Conservation (phyloP, 768 basidiomycete genomes). For the Lactifluus pinguis region DNA sequence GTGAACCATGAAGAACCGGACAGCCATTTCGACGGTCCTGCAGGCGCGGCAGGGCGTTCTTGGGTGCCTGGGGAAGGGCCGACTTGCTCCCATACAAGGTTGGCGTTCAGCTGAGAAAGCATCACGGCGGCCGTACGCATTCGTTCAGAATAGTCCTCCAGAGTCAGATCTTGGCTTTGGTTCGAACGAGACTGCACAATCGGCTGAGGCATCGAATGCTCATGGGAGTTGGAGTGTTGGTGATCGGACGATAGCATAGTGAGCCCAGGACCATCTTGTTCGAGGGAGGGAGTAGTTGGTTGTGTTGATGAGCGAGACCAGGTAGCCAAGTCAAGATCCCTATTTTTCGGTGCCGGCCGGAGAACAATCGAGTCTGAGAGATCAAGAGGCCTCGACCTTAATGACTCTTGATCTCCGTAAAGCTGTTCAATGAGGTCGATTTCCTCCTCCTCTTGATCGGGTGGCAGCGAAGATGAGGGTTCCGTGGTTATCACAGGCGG, state of each 20-base stretch:
- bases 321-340: constrained; percentile 74
- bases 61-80: constrained; percentile 17
- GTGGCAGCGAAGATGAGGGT: constrained; percentile 6
- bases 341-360: constrained; percentile 78
- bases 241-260: not conserved
- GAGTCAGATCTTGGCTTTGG: constrained; percentile 40
- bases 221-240: constrained; percentile 7
- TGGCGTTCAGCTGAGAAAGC: constrained; percentile 93
- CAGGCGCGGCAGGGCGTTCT: constrained; percentile 11
- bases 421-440: constrained; percentile 96
- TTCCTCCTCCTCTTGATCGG: constrained; percentile 60
- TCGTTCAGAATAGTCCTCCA: constrained; percentile 96
- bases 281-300: constrained; percentile 38
- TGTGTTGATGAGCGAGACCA: constrained; percentile 58
- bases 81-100: constrained; percentile 48
- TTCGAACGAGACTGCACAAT: constrained; percentile 4
- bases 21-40: constrained; percentile 25
- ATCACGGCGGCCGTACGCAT: constrained; percentile 99
- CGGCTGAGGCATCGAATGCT: constrained; percentile 7
- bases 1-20: constrained; percentile 25
- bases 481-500: not conserved
- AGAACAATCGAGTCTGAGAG: constrained; percentile 79
- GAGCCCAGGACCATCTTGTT: constrained; percentile 15
- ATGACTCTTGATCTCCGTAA: constrained; percentile 69
- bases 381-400: constrained; percentile 63